Conservation (phyloP, 371 early-diverging fungal genomes). For the Saksenaea vasiformis region DNA sequence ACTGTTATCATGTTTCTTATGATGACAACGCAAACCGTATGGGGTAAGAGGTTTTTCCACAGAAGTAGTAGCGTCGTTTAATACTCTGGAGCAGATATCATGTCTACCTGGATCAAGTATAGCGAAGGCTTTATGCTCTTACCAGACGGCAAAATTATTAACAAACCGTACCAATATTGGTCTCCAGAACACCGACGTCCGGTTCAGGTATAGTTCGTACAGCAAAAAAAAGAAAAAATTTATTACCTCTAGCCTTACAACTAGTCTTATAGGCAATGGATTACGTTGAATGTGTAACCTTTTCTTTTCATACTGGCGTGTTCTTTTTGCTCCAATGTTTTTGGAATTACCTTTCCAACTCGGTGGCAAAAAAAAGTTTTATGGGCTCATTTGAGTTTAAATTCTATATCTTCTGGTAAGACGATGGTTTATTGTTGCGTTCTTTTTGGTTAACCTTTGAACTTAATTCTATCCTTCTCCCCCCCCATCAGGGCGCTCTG, state of each 20-base stretch:
- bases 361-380: slow-evolving; percentile 38
- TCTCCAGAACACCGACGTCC: slow-evolving; percentile 19
- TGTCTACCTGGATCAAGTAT: slow-evolving; percentile 41
- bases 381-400: slow-evolving; percentile 47
- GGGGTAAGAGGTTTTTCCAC: slow-evolving; percentile 24
- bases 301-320: slow-evolving; percentile 34
- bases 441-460: not conserved
- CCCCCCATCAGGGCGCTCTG: slow-evolving; percentile 21
- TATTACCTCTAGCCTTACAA: not conserved
- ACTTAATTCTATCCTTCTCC: not conserved
- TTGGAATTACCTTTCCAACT: slow-evolving; percentile 46
- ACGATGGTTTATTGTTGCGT: not conserved
- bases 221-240: not conserved
- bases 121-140: slow-evolving; percentile 31
- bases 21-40: slow-evolving; percentile 30
- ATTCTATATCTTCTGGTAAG: slow-evolving; percentile 41
- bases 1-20: slow-evolving; percentile 35
- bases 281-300: slow-evolving; percentile 40
- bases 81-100: slow-evolving; percentile 18
- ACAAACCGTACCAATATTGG: slow-evolving; percentile 34
- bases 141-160: slow-evolving; percentile 19
- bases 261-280: slow-evolving; percentile 24
- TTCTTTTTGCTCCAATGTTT: slow-evolving; percentile 47
- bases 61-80: not conserved
- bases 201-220: slow-evolving; percentile 7